These are phyloP conservation scores for Cryptosporidium sp. DNA, from an alignment of 169 alveolate genomes.

Conservation along the genomic window DNA sequence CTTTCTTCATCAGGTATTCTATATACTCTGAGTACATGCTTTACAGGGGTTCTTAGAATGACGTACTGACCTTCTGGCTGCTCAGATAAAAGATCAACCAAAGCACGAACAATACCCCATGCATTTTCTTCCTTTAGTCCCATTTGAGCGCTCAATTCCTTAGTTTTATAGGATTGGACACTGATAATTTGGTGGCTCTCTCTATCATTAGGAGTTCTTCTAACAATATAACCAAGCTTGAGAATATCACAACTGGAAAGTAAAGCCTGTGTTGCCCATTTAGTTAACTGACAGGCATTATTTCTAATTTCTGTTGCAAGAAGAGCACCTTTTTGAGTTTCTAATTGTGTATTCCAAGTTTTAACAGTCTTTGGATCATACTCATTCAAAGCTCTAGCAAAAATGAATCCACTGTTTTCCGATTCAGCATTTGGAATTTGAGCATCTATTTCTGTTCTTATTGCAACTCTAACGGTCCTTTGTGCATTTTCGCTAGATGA, in stretches of 20 bases:
- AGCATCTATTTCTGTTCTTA: conserved; percentile 80
- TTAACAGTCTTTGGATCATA: conserved; percentile 85
- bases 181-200: conserved; percentile 77
- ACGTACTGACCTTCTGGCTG: conserved; percentile 91
- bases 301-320: conserved; percentile 89
- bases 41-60: conserved; percentile 89
- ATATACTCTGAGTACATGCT: conserved; percentile 88
- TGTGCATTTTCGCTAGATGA: conserved; percentile 72
- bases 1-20: conserved; percentile 87
- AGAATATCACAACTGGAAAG: conserved; percentile 90
- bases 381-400: conserved; percentile 88
- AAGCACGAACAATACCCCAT: conserved; percentile 90
- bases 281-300: conserved; percentile 88
- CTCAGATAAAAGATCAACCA: conserved; percentile 83
- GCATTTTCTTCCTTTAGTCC: conserved; percentile 90
- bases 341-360: conserved; percentile 89
- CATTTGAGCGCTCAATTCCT: conserved; percentile 90
- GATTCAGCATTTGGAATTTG: conserved; percentile 78
- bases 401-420: conserved; percentile 82
- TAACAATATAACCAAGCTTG: conserved; percentile 87
- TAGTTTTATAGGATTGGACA: conserved; percentile 88
- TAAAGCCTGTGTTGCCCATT: conserved; percentile 89
- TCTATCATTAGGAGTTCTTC: conserved; percentile 87
- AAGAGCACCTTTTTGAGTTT: conserved; percentile 89
- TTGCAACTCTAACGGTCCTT: conserved; percentile 71